Evolutionary conservation across 75 land plant species (phyloP).

Genomic region (Pinus taeda): DNA sequence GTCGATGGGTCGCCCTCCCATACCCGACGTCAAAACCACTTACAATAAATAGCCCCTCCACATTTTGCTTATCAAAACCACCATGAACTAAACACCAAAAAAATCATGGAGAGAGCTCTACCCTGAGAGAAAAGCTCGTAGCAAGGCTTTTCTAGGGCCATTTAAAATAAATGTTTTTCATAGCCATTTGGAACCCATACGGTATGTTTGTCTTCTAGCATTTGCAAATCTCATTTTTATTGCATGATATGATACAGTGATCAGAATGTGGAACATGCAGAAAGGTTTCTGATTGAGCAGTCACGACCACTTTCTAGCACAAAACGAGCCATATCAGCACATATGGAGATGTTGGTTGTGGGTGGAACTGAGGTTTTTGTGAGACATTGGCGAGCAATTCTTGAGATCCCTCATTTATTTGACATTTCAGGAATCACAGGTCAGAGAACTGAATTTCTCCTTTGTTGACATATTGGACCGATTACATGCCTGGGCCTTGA

Average conservation of each 20-base stretch:
- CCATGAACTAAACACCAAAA: constrained; percentile 13
- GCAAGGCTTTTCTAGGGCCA: constrained; percentile 78
- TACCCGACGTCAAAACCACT: too few relatives aligned
- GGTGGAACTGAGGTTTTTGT: constrained; percentile 83
- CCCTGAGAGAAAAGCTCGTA: constrained; percentile 79
- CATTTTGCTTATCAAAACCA: too few relatives aligned
- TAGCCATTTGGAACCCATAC: constrained; percentile 85
- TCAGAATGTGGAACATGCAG: constrained; percentile 90
- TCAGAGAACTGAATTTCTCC: constrained; percentile 33
- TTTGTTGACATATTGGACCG: constrained; percentile 89
- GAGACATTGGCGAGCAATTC: constrained; percentile 71
- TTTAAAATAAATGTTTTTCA: constrained; percentile 56
- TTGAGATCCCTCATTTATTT: constrained; percentile 60
- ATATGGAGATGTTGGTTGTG: constrained; percentile 65
- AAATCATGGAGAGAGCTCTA: constrained; percentile 83
- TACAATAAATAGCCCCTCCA: too few relatives aligned
- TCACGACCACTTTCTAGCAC: constrained; percentile 75
- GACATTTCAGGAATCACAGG: constrained; percentile 46
- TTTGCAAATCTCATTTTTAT: constrained; percentile 75
- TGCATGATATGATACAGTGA: constrained; percentile 78
- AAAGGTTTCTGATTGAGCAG: constrained; percentile 65
- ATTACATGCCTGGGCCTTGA: constrained; percentile 83
- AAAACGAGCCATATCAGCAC: constrained; percentile 81
- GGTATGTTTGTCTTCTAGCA: constrained; percentile 69
- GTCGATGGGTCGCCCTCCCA: too few relatives aligned